Evolutionary conservation across 108 stramenopile species (phyloP), one percentile per base, ranked within the genome.

Genomic region (Nitzschia sp.): DNA sequence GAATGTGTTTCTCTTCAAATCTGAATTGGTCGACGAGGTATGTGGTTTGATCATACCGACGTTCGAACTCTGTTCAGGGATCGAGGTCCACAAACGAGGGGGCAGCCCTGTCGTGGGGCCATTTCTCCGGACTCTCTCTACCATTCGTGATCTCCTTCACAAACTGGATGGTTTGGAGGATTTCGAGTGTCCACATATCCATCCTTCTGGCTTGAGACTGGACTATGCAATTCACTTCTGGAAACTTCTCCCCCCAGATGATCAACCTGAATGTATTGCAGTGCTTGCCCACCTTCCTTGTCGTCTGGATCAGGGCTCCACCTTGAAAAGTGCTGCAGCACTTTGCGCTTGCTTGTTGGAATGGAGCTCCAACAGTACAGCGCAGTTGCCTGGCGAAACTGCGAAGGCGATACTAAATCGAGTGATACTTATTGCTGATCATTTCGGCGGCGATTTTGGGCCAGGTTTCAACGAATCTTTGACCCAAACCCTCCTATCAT

Each of bases 31-130:
- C 19, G 41, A 73, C 21, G 72, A 73, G 25, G 36, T 59, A 0
- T 66, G 45, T 35, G 46, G 41, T 11, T 45, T 73, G 31, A 52
- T 48, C 26, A 32, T 47, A 36, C 64, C 57, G 36, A 29, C 63
- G 23, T 17, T 61, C 9, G 21, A 61, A 21, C 48, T 50, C 48
- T 4, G 48, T 41, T 11, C 13, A 21, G 4, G 13, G 4, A 16
- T 4, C 19, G 48, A 50, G 21, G 19, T 4, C 48, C 16, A 50
- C 8, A 50, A 50, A 21, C 4, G 9, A 19, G 13, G 19, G 8
- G 17, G 5, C 4, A 50, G 48, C 9, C 8, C 5, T n/a, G 19
- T n/a, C 13, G 4, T 50, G 17, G 8, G 8, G 19, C 13, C 48
- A n/a, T 16, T n/a, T 50, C 16, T 4, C 4, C 48, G 21, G 17